Evolutionary conservation across 768 basidiomycete species (phyloP), one percentile per base, ranked within the genome.

Genomic region (Hysterangium stoloniferum): DNA sequence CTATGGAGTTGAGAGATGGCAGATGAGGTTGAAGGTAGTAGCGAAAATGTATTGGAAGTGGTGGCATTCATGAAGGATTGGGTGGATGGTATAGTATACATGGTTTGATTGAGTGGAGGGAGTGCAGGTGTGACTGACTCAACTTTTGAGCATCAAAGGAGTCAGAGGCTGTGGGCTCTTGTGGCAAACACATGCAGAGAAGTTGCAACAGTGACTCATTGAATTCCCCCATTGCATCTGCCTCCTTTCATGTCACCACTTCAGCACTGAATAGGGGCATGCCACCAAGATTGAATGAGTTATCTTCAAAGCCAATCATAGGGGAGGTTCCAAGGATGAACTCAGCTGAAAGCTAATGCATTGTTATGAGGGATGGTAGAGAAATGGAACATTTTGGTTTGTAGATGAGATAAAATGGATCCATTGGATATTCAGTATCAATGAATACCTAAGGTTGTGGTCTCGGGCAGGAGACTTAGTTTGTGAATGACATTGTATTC

Each of bases 401-500:
- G 47, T 6, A 6, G 4, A 4, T 2, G 6, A 13, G 19, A n/a
- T n/a, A n/a, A 15, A 25, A 13, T n/a, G 25, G 34, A 38, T 31
- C 47, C 47, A 43, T 51, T 27, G 17, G 25, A 22, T 15, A 33
- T 19, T 8, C 6, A 29, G 49, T 28, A 9, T n/a, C 11, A 31
- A 43, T 20, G 36, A 29, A 19, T 22, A 17, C 40, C 40, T 4
- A 40, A 35, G 38, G 15, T 24, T 6, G 15, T 1, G 35, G 35
- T 17, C 20, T 48, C 47, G 11, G 49, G 49, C 49, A 40, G 49
- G 27, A 51, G 27, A 42, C 49, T 51, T 42, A 51, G 49, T 51
- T 51, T 40, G 40, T 40, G 49, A 51, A 51, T 40, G 49, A 51
- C 49, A 51, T 51, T 40, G 28, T 51, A 7, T 37, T 51, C 49